Evolutionary conservation across 2,329 filamentous ascomycete genomes (phyloP), one percentile per base, ranked within the genome.

Genomic region (Mollisia scopiformis): DNA sequence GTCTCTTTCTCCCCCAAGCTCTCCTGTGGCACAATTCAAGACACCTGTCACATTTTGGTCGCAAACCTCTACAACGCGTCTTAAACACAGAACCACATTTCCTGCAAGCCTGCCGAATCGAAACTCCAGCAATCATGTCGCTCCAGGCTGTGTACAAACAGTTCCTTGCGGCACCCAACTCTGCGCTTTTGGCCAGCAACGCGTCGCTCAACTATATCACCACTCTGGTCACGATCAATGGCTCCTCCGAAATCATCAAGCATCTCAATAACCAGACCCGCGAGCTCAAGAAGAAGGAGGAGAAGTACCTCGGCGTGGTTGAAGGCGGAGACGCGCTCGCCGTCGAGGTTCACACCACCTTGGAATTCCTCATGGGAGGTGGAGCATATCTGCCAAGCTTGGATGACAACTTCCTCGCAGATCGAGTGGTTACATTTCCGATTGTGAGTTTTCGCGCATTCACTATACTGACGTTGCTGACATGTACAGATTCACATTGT

Each of bases 391-490:
- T 98, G 58, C 94, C 94, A 5, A 88, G 88, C 51, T 82, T 99
- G 52, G 94, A 98, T 72, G 93, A 97, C 80, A 97, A 97, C 79
- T 97, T 98, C 75, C 79, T 99, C 61, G 82, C 91, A 59, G 93
- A 97, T 76, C 89, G 89, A 71, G 85, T 85, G 58, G 93, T 93
- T 63, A 87, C 86, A 55, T 83, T 98, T 67, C 86, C 91, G 52
- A 87, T 96, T 78, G 93, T 97, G 82, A 74, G 90, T 84, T 50
- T 56, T 19, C 41, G 14, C 11, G 5, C 8, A 5, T 28, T 31
- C 19, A 4, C 21, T 37, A 31, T 23, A 21, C 21, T 54, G 43
- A 27, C 43, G 2, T 13, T 31, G 39, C 65, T 72, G 60, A 72
- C 53, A 10, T 56, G 50, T 62, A 61, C 75, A 95, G 92, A 85